phyloP scores from a whole-genome alignment of 176 grass and related monocot genomes.

The Triticum turgidum region DNA sequence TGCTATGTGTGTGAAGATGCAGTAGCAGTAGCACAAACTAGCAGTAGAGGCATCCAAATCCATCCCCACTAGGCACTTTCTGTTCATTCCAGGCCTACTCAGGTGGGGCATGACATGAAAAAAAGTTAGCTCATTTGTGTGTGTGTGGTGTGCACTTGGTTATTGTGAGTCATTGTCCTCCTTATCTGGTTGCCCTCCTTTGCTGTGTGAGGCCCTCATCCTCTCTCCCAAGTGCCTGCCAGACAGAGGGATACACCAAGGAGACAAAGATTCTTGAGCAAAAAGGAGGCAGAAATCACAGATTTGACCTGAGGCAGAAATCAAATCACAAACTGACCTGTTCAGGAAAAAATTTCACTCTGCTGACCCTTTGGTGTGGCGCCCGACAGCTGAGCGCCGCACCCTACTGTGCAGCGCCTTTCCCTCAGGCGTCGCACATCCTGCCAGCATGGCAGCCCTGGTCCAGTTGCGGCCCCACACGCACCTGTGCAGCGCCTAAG shows the following conservation, averaged over 20 bases:
- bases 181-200: conserved; percentile 26
- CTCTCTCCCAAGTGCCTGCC: background rate
- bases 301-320: no score
- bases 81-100: conserved; percentile 3
- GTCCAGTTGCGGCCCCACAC: no score
- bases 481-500: no score
- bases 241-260: background rate
- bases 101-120: conserved; percentile 12
- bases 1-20: background rate
- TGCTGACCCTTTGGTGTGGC: no score
- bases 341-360: no score
- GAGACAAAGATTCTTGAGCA: conserved; percentile 35
- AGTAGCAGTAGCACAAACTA: background rate
- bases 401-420: no score
- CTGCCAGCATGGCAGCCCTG: no score
- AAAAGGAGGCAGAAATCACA: background rate
- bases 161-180: conserved; percentile 27
- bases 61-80: conserved; percentile 12
- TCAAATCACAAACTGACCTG: no score
- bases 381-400: no score
- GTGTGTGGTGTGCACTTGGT: background rate
- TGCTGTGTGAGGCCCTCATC: conserved; percentile 28
- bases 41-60: no score
- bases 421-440: no score
- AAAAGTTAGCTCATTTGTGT: background rate